Evolutionary conservation across 345 rosid genomes (phyloP), one percentile per base, ranked within the genome.

Genomic region (Hypericum androsaemum): DNA sequence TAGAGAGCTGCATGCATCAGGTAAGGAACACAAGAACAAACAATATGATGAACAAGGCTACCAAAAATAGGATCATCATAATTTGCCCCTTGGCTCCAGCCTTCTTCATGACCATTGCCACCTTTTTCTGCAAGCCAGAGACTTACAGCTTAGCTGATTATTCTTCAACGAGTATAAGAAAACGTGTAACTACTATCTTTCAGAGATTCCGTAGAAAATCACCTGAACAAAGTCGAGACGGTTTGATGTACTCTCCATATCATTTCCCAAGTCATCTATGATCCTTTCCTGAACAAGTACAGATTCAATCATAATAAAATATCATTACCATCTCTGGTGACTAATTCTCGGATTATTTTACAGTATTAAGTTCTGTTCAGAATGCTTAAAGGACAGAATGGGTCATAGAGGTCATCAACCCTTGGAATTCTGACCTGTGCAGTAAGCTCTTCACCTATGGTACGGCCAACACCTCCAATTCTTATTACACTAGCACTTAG

Each of bases 211-310:
- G 16, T 61, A 63, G 63, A 40, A 10, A 37, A 16, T 62, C 48
- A 87, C 98, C 98, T 88, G 97, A 67, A 92, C 90, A 73, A 92
- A 92, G 66, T 92, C 94, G 7, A 92, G 94, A 35, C 95, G 94
- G 68, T 78, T 88, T 50, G 89, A 72, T 51, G 95, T 92, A 49
- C 89, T 76, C 61, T 92, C 98, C 95, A 92, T 88, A 69, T 92
- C 98, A 0, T 43, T 71, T 37, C 78, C 95, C 63, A 92, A 50
- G 54, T 85, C 95, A 66, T 81, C 90, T 43, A 92, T 68, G 43
- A 92, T 83, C 66, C 68, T 88, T 64, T 85, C 97, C 97, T 92
- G 80, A 50, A 61, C 60, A 43, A 9, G 0, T 47, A 60, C 17
- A 56, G 37, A 47, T 67, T 56, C 65, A 58, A 59, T 52, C 57